Percentiles rank a stretch among this genome's conserved stretches.
Conservation (phyloP, 2,329 filamentous ascomycete genomes). For the Ophiostoma perfectum region DNA sequence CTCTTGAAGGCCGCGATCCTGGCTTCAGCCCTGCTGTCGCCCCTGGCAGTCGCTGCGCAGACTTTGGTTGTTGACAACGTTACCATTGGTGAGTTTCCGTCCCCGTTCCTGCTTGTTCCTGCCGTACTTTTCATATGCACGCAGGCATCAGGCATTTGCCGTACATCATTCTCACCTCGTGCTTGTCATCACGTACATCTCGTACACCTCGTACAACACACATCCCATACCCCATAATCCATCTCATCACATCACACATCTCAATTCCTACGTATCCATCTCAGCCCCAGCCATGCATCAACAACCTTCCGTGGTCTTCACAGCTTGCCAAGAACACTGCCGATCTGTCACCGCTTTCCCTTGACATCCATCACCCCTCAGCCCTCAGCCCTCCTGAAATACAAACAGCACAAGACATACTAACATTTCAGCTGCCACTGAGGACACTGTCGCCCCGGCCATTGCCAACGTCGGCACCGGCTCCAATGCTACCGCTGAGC, state of each 20-base stretch:
- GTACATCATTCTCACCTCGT: neutral
- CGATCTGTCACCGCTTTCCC: neutral
- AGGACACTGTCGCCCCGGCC: conserved; percentile 24
- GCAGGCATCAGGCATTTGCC: neutral
- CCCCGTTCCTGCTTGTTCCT: neutral
- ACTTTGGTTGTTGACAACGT: conserved; percentile 22
- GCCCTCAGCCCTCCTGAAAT: neutral
- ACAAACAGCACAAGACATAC: neutral
- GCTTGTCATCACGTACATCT: neutral
- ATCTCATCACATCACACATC: neutral
- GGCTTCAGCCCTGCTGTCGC: conserved; percentile 21
- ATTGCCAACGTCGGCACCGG: conserved; percentile 12
- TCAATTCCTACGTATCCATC: neutral
- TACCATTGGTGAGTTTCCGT: conserved; percentile 18
- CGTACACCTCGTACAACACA: no score
- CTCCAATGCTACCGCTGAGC: conserved; percentile 17
- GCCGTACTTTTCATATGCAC: neutral
- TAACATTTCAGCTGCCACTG: conserved; percentile 21
- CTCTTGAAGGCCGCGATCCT: conserved; percentile 13
- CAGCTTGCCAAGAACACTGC: neutral
- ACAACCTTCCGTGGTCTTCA: neutral
- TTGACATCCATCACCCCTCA: neutral
- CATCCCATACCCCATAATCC: no score
- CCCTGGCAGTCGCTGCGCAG: conserved; percentile 21
- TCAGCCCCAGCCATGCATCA: neutral